These are phyloP conservation scores for Diaporthe sp. DNA, from an alignment of 2,329 filamentous ascomycete genomes.

Conservation along the genomic window DNA sequence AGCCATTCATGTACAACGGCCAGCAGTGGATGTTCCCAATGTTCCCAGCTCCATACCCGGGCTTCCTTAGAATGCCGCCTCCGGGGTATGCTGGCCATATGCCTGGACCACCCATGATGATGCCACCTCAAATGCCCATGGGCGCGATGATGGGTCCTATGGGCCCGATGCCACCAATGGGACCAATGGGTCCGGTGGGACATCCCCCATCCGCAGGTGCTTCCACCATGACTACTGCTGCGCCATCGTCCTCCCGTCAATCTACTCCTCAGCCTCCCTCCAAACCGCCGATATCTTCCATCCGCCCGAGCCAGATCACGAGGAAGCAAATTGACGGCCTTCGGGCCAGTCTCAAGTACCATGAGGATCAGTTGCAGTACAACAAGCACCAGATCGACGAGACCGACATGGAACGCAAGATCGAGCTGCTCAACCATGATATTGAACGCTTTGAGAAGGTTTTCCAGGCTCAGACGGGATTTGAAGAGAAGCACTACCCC, in stretches of 20 bases:
- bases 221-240: slow-evolving; percentile 10
- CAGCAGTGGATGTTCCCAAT: slow-evolving; percentile 59
- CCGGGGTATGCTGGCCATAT: slow-evolving; percentile 40
- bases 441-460: slow-evolving; percentile 61
- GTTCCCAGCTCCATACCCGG: slow-evolving; percentile 42
- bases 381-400: slow-evolving; percentile 75
- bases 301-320: slow-evolving; percentile 72
- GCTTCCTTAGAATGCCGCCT: slow-evolving; percentile 41
- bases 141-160: slow-evolving; percentile 40
- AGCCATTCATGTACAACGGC: slow-evolving; percentile 61
- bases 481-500: slow-evolving; percentile 60
- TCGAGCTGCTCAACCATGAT: slow-evolving; percentile 55
- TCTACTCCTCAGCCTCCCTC: slow-evolving; percentile 45
- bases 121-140: slow-evolving; percentile 43
- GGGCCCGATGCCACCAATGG: slow-evolving; percentile 21
- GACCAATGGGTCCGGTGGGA: not conserved
- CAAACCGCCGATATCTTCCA: slow-evolving; percentile 68
- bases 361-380: slow-evolving; percentile 71
- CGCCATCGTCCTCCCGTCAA: slow-evolving; percentile 42
- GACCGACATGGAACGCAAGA: slow-evolving; percentile 61
- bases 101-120: slow-evolving; percentile 44
- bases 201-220: slow-evolving; percentile 22
- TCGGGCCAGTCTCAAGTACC: slow-evolving; percentile 65
- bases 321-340: slow-evolving; percentile 69
- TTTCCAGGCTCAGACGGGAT: slow-evolving; percentile 58